Conservation (phyloP, 169 alveolate species). For the Neospora caninum region DNA sequence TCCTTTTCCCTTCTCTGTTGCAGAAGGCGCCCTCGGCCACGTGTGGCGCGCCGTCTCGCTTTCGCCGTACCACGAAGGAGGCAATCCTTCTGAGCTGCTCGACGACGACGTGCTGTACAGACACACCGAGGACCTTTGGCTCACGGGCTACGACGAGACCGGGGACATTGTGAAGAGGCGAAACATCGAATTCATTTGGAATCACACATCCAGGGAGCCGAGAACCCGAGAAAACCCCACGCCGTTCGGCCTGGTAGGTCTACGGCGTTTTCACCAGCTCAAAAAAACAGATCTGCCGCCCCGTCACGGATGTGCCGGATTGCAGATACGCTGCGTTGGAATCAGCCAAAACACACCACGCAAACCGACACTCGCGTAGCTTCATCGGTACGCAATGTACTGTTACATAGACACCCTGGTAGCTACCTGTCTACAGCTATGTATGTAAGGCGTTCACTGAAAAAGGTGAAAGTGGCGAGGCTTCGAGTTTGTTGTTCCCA, state of each 20-base stretch:
- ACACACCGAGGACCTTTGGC: conserved; percentile 76
- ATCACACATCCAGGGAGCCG: conserved; percentile 28
- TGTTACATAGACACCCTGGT: no score
- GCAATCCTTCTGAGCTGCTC: conserved; percentile 68
- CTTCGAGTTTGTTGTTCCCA: no score
- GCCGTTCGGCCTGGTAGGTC: conserved; percentile 51
- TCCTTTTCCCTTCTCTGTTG: neutral
- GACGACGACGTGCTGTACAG: conserved; percentile 77
- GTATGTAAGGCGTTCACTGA: no score
- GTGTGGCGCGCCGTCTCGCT: conserved; percentile 77
- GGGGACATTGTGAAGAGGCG: conserved; percentile 71
- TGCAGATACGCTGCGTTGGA: no score
- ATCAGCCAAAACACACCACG: no score
- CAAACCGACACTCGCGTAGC: no score
- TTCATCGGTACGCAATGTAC: no score
- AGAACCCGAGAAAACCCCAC: neutral
- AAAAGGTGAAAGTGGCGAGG: no score
- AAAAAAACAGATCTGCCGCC: neutral
- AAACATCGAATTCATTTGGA: conserved; percentile 67
- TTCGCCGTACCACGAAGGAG: conserved; percentile 77
- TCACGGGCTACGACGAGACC: conserved; percentile 77
- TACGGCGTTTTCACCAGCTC: neutral
- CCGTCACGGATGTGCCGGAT: no score
- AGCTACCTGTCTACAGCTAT: no score
- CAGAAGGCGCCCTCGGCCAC: conserved; percentile 48